phyloP scores from a whole-genome alignment of 306 rosid genomes.

The Quillaja saponaria region DNA sequence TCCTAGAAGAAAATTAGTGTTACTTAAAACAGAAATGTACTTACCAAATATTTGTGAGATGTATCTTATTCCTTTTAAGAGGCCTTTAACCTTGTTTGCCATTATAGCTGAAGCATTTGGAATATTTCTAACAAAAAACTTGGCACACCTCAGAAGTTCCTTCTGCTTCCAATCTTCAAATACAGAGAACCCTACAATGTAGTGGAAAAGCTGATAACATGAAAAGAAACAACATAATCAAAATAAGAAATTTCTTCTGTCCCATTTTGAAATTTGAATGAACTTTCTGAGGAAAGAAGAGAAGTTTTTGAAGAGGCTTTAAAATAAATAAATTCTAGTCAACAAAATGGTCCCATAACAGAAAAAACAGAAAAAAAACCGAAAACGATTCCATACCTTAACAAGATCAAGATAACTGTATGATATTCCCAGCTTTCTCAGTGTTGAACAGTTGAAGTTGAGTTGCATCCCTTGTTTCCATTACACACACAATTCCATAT shows the following conservation, averaged over 20 bases:
- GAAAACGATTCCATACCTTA: too few species aligned
- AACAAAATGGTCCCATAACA: not conserved
- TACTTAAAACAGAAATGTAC: conserved; percentile 15
- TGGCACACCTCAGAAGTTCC: conserved; percentile 16
- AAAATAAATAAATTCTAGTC: not conserved
- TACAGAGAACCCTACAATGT: conserved; percentile 1
- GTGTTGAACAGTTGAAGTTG: not conserved
- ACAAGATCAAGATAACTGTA: not conserved
- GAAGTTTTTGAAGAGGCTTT: not conserved
- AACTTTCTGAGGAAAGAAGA: not conserved
- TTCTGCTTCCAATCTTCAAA: conserved; percentile 31
- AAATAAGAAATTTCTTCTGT: not conserved
- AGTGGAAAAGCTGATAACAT: not conserved
- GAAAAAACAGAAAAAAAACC: not conserved
- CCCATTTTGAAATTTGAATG: not conserved
- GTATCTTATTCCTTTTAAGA: conserved; percentile 78
- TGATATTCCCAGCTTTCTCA: not conserved
- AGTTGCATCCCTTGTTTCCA: not conserved
- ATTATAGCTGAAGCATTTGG: conserved; percentile 29
- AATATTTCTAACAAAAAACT: conserved; percentile 24
- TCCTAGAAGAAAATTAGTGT: too few species aligned
- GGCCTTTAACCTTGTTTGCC: conserved; percentile 65
- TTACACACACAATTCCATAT: not conserved
- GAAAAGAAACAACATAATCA: not conserved
- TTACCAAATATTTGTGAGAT: conserved; percentile 89